Evolutionary conservation across 176 grass and related monocot species (phyloP), one percentile per base, ranked within the genome.

Genomic region (Hyparrhenia diplandra): DNA sequence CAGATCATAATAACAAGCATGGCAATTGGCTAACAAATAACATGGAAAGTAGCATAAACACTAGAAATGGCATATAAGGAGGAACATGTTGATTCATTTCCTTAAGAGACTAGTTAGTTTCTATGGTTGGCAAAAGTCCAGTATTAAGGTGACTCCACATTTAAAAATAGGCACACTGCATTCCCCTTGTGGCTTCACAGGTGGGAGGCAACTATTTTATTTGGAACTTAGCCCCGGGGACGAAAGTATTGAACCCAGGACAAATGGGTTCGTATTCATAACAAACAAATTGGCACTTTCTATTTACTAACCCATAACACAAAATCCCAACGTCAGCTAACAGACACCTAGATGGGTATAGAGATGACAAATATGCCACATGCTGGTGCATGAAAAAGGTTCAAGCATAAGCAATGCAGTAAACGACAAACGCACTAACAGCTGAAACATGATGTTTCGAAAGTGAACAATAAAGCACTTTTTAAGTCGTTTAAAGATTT

Each of bases 391-490:
- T 80, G 70, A 40, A 74, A 32, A 34, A 69, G 51, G 67, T 14
- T 25, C 0, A 41, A 68, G 37, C 49, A 74, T 69, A 60, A 75
- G 49, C 4, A 51, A 80, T 27, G 17, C 49, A 47, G 8, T 62
- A 69, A 43, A 17, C 17, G 52, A 89, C 45, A 89, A 83, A 80
- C 51, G 39, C 41, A n/a, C 31, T 49, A 80, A 55, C 28, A 58
- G 16, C 6, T 12, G 16, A 62, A 75, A 61, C 2, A 45, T 10
- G 13, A 43, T 18, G 27, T 35, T 25, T 64, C 14, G 20, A 18
- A 39, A 58, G 45, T 78, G 28, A 67, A 60, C 39, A 41, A 27
- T 69, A 63, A 54, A 63, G 27, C 13, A 73, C 45, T 73, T 79
- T 47, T n/a, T n/a, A n/a, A 75, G n/a, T 23, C 20, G 14, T 73